A percentile compares a stretch with the other conserved stretches of the same genome.
Evolutionary conservation across 2,329 filamentous ascomycete species (phyloP).

Genomic region (Alternaria incomplexa): DNA sequence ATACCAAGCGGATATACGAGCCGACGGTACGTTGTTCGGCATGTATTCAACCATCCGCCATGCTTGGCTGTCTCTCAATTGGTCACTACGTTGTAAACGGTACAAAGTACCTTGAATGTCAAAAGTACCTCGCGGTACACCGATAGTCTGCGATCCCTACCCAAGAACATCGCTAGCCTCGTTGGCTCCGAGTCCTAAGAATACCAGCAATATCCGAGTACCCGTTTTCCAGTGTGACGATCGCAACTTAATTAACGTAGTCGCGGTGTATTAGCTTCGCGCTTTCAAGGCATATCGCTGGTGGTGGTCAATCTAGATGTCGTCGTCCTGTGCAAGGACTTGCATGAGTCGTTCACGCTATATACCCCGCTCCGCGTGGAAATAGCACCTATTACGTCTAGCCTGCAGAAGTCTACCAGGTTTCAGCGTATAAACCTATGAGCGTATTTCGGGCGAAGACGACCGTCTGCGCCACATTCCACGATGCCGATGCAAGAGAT

Average conservation of each 20-base stretch:
- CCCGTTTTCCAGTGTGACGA: neutral
- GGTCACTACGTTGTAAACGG: neutral
- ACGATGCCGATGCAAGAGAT: neutral
- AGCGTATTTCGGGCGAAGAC: neutral
- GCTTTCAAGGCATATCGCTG: neutral
- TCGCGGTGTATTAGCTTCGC: neutral
- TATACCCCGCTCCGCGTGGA: neutral
- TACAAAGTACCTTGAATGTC: neutral
- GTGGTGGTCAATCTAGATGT: neutral
- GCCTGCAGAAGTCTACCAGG: neutral
- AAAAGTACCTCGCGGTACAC: neutral
- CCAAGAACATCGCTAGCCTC: neutral
- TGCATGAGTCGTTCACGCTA: neutral
- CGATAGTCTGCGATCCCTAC: neutral
- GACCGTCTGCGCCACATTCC: neutral
- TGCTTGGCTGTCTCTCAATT: neutral
- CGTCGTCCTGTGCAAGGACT: neutral
- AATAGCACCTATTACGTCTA: neutral
- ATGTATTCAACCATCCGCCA: neutral
- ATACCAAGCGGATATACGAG: slow-evolving; percentile 8
- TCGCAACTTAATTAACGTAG: neutral
- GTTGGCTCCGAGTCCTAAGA: neutral
- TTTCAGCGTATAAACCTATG: neutral
- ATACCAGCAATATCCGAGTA: neutral
- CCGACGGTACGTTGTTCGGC: slow-evolving; percentile 5